A percentile compares a stretch with the other conserved stretches of the same genome.
phyloP scores from a whole-genome alignment of 1,284 basidiomycete species.

The Leucoagaricus sp. region DNA sequence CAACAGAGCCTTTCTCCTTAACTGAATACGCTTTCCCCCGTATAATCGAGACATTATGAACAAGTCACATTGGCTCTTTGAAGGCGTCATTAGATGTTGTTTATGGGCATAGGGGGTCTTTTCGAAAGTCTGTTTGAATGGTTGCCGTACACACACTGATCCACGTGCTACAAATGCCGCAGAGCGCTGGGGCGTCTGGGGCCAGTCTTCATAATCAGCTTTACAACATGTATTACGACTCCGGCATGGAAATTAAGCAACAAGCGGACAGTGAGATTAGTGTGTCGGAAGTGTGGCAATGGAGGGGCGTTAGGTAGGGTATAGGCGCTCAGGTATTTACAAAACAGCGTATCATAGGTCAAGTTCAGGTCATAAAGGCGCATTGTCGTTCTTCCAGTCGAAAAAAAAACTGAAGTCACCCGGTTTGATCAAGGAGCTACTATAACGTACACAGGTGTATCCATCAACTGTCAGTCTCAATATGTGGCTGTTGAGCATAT shows the following conservation, averaged over 20 bases:
- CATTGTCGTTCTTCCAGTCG: not conserved
- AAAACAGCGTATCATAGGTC: not conserved
- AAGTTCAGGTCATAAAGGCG: not conserved
- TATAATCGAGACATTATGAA: not conserved
- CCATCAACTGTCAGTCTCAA: too few species aligned
- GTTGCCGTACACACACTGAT: not conserved
- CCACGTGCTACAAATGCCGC: not conserved
- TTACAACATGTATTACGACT: not conserved
- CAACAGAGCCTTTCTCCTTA: not conserved
- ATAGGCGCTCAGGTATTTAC: not conserved
- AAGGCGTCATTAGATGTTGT: not conserved
- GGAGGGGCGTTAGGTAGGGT: not conserved
- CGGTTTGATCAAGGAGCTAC: too few species aligned
- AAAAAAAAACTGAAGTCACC: too few species aligned
- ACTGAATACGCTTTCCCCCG: not conserved
- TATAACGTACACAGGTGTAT: not conserved
- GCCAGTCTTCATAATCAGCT: not conserved
- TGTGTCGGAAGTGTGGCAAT: not conserved
- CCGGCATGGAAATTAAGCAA: constrained; percentile 4
- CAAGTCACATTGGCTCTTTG: too few species aligned
- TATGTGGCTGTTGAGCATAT: not conserved
- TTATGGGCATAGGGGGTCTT: not conserved
- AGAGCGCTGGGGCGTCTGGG: not conserved
- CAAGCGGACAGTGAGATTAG: not conserved
- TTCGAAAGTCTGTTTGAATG: not conserved